These are phyloP conservation scores for Cyberlindnera amylophila DNA, from an alignment of 805 yeast genomes.

Conservation along the genomic window DNA sequence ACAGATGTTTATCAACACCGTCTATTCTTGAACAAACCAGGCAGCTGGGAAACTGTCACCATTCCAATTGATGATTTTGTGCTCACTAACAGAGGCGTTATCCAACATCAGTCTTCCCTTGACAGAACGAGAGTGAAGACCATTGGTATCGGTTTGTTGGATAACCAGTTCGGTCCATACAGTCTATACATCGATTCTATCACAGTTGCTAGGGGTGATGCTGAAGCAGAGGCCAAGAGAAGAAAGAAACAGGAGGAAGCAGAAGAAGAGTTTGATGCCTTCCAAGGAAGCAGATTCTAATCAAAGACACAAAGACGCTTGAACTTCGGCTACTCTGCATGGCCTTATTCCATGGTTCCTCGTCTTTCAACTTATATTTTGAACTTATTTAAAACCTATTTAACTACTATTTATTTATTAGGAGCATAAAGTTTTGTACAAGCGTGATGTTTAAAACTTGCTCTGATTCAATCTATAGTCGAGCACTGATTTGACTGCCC, in stretches of 20 bases:
- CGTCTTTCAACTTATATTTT: too few relatives aligned
- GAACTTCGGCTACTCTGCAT: too few relatives aligned
- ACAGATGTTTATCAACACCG: slow-evolving; percentile 84
- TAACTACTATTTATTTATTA: too few relatives aligned
- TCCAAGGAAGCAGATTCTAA: slow-evolving; percentile 12
- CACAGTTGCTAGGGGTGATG: slow-evolving; percentile 57
- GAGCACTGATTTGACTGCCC: too few relatives aligned
- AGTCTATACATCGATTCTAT: slow-evolving; percentile 67
- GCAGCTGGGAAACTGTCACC: slow-evolving; percentile 80
- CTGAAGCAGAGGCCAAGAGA: slow-evolving; percentile 20
- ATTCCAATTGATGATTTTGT: slow-evolving; percentile 78
- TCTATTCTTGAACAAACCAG: slow-evolving; percentile 64
- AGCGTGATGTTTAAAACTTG: too few relatives aligned
- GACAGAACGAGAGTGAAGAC: slow-evolving; percentile 65
- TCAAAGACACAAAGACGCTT: too few relatives aligned
- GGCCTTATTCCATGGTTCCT: too few relatives aligned
- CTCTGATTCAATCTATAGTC: too few relatives aligned
- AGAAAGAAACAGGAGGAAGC: slow-evolving; percentile 8
- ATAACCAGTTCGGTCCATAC: slow-evolving; percentile 74
- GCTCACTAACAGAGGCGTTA: slow-evolving; percentile 76
- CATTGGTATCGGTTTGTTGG: slow-evolving; percentile 74
- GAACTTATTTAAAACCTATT: too few relatives aligned
- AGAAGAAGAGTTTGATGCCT: slow-evolving; percentile 12
- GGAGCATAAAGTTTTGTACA: too few relatives aligned
- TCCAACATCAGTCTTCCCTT: slow-evolving; percentile 52